Conservation (phyloP, 129 eudicot genomes). For the Flaveria sonorensis region DNA sequence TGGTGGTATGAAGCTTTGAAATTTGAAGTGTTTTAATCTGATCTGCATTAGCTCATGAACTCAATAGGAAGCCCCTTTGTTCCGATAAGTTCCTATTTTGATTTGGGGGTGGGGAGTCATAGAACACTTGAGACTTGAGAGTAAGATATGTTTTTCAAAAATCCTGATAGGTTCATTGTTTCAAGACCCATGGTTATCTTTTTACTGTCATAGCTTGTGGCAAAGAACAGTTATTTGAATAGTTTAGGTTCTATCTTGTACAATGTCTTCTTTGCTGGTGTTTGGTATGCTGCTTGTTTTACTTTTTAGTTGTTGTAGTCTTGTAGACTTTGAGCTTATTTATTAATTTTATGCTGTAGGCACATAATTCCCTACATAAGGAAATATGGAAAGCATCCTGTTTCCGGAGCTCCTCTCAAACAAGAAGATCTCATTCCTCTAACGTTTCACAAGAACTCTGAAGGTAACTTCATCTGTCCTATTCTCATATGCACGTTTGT, state of each 20-base stretch:
- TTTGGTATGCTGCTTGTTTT: not conserved
- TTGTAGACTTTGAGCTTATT: conserved; percentile 20
- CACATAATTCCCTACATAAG: conserved; percentile 78
- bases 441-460: conserved; percentile 82
- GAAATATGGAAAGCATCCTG: conserved; percentile 89
- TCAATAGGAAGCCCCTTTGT: conserved; percentile 4
- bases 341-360: conserved; percentile 44
- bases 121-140: not conserved
- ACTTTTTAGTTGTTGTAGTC: not conserved
- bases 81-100: conserved; percentile 2
- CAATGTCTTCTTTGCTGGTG: not conserved
- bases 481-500: not conserved
- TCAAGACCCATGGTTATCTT: not conserved
- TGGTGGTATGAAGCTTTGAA: not conserved
- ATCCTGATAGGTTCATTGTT: not conserved
- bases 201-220: not conserved
- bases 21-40: not conserved
- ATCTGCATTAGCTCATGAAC: not conserved
- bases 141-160: not conserved
- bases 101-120: conserved; percentile 1
- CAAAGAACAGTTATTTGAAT: not conserved
- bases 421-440: conserved; percentile 84
- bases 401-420: conserved; percentile 76
- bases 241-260: conserved; percentile 6
- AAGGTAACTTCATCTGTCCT: conserved; percentile 49